Conservation (phyloP, 2,329 filamentous ascomycete genomes). For the Fusarium anguioides region DNA sequence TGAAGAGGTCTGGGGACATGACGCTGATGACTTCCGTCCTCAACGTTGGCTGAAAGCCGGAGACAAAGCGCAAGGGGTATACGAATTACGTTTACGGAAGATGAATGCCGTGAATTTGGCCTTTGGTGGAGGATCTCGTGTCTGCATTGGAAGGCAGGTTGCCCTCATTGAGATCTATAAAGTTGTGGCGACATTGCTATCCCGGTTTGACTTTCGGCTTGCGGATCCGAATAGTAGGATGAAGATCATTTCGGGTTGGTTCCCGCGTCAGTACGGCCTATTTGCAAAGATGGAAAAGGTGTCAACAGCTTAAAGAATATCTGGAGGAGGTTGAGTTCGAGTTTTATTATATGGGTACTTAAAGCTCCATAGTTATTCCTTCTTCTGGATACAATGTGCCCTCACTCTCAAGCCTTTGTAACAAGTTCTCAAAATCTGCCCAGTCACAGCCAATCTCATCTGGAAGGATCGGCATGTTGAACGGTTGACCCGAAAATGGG, state of each 20-base stretch:
- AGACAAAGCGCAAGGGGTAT: conserved; percentile 35
- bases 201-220: conserved; percentile 53
- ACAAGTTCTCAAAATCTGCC: conserved; percentile 9
- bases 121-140: conserved; percentile 50
- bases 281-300: conserved; percentile 2
- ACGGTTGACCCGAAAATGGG: background rate
- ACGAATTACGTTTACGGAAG: conserved; percentile 46
- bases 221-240: conserved; percentile 36
- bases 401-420: conserved; percentile 8
- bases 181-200: conserved; percentile 57
- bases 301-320: background rate
- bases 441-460: conserved; percentile 18
- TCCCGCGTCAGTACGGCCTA: conserved; percentile 8
- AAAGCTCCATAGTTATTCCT: background rate
- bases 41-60: conserved; percentile 59
- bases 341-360: background rate
- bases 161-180: conserved; percentile 51
- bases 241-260: conserved; percentile 20
- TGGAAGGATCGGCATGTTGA: background rate
- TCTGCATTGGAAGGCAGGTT: conserved; percentile 51
- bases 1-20: conserved; percentile 55
- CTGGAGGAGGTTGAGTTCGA: too few relatives aligned
- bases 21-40: conserved; percentile 58
- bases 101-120: conserved; percentile 52
- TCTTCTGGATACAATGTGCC: background rate